Percentiles rank a stretch among this genome's conserved stretches.
These are phyloP conservation scores for Zygosaccharomyces kombuchaensis DNA, from an alignment of 805 yeast genomes.

Conservation along the genomic window DNA sequence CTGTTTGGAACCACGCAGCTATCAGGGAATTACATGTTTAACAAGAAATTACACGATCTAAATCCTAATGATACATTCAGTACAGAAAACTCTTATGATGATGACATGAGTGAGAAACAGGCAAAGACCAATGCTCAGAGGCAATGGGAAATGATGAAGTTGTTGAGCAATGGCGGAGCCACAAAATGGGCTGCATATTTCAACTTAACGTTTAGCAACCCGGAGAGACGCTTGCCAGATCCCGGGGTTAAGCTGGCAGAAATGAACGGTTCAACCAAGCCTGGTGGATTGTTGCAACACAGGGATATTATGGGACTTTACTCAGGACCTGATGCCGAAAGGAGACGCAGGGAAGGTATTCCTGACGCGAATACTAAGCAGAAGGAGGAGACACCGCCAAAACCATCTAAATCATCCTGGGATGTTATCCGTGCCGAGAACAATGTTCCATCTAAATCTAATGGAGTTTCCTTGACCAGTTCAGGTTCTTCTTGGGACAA, in stretches of 20 bases:
- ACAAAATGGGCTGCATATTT: constrained; percentile 51
- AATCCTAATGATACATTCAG: constrained; percentile 27
- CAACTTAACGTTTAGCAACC: constrained; percentile 46
- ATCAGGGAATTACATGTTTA: constrained; percentile 33
- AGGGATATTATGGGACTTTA: constrained; percentile 40
- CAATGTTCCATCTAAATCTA: constrained; percentile 12
- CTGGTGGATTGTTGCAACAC: constrained; percentile 30
- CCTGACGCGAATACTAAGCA: constrained; percentile 4
- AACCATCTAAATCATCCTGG: constrained; percentile 35
- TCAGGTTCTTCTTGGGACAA: constrained; percentile 31
- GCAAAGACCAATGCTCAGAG: constrained; percentile 20
- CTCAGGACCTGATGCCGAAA: constrained; percentile 28
- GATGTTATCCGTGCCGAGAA: constrained; percentile 34
- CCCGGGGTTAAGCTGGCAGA: constrained; percentile 43
- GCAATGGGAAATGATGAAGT: constrained; percentile 33
- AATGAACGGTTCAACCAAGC: constrained; percentile 16
- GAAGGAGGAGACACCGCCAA: not conserved
- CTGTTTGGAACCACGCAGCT: constrained; percentile 36
- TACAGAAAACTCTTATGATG: constrained; percentile 13
- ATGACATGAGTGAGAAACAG: constrained; percentile 9
- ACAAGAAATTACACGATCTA: constrained; percentile 27
- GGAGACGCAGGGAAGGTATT: constrained; percentile 15
- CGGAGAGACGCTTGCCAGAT: constrained; percentile 49
- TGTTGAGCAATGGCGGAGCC: constrained; percentile 34
- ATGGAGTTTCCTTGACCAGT: not conserved